Conservation (phyloP, 371 early-diverging fungal species). For the Parasitella parasitica region DNA sequence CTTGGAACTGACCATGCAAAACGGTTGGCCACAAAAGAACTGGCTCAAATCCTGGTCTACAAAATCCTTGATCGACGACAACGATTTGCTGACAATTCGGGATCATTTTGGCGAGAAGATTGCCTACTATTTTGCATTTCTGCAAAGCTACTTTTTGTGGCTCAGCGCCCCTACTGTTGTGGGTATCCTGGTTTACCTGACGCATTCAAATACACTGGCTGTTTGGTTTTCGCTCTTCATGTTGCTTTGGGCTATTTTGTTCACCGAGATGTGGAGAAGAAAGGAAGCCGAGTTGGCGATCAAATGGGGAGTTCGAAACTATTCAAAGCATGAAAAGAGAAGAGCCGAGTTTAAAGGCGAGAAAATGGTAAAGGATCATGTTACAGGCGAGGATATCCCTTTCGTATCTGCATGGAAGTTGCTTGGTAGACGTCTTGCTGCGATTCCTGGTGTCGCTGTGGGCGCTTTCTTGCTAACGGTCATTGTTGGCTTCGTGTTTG, state of each 20-base stretch:
- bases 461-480: conserved; percentile 63
- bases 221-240: conserved; percentile 65
- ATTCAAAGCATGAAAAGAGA: conserved; percentile 59
- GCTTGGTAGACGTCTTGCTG: conserved; percentile 60
- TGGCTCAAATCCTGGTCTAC: conserved; percentile 81
- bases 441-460: conserved; percentile 61
- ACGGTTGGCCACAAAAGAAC: conserved; percentile 33
- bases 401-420: conserved; percentile 70
- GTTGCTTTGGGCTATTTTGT: conserved; percentile 72
- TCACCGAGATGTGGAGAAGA: conserved; percentile 80
- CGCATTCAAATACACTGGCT: conserved; percentile 54
- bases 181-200: conserved; percentile 63
- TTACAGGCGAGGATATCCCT: conserved; percentile 75
- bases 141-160: conserved; percentile 82
- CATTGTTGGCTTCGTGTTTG: conserved; percentile 71
- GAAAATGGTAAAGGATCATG: conserved; percentile 54
- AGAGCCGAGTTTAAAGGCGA: conserved; percentile 74
- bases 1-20: too few species aligned
- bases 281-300: conserved; percentile 70
- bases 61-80: conserved; percentile 70
- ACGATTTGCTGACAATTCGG: conserved; percentile 68
- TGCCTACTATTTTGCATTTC: conserved; percentile 89
- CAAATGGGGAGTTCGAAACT: conserved; percentile 76
- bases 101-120: conserved; percentile 88
- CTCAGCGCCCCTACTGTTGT: conserved; percentile 66